phyloP scores from a whole-genome alignment of 2,329 filamentous ascomycete genomes.

The Arthrobotrys pseudoclavata region DNA sequence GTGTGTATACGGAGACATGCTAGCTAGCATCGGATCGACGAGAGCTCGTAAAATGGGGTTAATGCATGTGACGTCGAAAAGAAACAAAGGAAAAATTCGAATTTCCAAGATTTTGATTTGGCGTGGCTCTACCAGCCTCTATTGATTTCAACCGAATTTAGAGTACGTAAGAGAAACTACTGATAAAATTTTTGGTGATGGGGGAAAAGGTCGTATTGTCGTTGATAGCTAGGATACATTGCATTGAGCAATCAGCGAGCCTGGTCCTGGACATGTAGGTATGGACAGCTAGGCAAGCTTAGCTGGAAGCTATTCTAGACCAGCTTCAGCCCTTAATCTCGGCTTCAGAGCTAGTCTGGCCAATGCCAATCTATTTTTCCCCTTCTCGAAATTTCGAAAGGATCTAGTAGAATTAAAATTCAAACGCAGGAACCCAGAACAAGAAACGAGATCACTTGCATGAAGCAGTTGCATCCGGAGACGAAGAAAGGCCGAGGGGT shows the following conservation, averaged over 20 bases:
- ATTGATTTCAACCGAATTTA: slow-evolving; percentile 28
- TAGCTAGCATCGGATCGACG: slow-evolving; percentile 13
- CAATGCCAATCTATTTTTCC: slow-evolving; percentile 16
- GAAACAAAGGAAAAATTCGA: slow-evolving; percentile 9
- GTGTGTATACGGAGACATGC: slow-evolving; percentile 11
- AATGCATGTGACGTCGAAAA: slow-evolving; percentile 37
- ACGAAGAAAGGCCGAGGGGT: slow-evolving; percentile 13
- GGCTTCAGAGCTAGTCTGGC: slow-evolving; percentile 7
- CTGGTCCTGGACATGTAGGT: neutral
- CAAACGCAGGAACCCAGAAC: slow-evolving; percentile 55
- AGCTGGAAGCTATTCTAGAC: slow-evolving; percentile 3
- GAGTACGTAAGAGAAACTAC: slow-evolving; percentile 23
- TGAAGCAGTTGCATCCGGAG: slow-evolving; percentile 41
- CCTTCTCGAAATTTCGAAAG: slow-evolving; percentile 30
- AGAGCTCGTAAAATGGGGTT: slow-evolving; percentile 33
- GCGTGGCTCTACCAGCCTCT: neutral
- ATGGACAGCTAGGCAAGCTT: slow-evolving; percentile 12
- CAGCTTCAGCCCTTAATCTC: slow-evolving; percentile 12
- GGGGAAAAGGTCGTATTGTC: neutral
- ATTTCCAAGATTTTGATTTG: slow-evolving; percentile 21
- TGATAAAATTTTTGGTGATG: slow-evolving; percentile 21
- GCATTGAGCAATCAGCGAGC: slow-evolving; percentile 19
- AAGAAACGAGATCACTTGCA: slow-evolving; percentile 55
- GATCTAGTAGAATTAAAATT: slow-evolving; percentile 30
- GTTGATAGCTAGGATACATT: slow-evolving; percentile 1